Base-by-base conservation (phyloP, 805 yeast genomes). In the Phaffomyces thermotolerans region DNA sequence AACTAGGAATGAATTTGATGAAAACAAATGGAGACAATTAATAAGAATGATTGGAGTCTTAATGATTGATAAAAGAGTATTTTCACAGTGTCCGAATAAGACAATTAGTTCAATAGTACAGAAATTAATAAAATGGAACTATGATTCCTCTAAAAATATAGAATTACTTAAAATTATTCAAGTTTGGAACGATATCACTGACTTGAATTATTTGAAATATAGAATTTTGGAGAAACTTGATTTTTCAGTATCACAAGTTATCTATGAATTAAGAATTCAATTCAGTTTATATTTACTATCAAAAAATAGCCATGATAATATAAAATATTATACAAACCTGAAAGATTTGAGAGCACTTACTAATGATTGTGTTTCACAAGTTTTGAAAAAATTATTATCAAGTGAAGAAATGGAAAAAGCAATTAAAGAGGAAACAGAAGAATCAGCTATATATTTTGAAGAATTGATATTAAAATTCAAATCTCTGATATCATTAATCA, bases 21-120 rank as follows among this genome's bases (percentile, higher is more conserved):
- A 6, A 3, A 20, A 24, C 1, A 37, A 27, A 20, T 49, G 40
- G 44, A 17, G 15, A 1, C 24, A 12, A 4, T 27, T 49, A 2
- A 30, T 49, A 9, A 31, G 39, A 18, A 17, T 41, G 3, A 8
- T 45, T 6, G 51, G 51, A 4, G 33, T 47, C 3, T 17, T 43
- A 12, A 43, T 49, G 25, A 43, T 49, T 15, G 54, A 51, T 35
- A 37, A 39, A n/a, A 41, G 40, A 17, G 37, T 49, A 5, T 23
- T 32, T 14, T 17, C 32, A 4, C 18, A 15, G 12, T 20, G 37
- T 7, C 23, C 41, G 4, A 34, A 34, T 14, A 13, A 14, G 9
- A 5, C 15, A 22, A 20, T 44, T 5, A 41, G 34, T 8, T 15
- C 25, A 4, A 30, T 48, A 2, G 9, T 48, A 1, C 30, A 40